These are phyloP conservation scores for Calonectria fujianensis DNA, from an alignment of 2,329 filamentous ascomycete species.

Conservation along the genomic window DNA sequence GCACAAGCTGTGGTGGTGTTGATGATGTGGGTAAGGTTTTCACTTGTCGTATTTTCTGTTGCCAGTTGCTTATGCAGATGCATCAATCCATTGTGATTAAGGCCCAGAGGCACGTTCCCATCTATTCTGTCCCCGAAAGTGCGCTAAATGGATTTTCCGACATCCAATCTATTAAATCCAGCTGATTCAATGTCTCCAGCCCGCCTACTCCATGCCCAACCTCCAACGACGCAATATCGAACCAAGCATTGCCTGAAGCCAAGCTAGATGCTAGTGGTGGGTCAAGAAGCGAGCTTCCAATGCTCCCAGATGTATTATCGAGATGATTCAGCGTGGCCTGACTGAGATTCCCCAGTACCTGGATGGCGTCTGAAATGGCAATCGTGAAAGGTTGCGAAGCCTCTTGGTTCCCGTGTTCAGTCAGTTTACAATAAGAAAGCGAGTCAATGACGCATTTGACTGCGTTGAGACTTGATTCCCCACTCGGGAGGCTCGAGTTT, in stretches of 20 bases:
- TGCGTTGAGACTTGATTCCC: neutral
- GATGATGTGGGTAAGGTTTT: neutral
- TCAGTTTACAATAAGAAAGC: neutral
- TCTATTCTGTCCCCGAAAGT: neutral
- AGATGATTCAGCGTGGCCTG: neutral
- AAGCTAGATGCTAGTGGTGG: neutral
- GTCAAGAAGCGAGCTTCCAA: neutral
- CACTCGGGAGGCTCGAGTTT: too few relatives aligned
- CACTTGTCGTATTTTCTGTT: neutral
- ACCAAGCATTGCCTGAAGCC: neutral
- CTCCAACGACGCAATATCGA: neutral
- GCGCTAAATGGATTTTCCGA: neutral
- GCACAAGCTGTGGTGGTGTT: neutral
- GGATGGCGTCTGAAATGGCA: neutral
- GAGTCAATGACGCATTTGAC: neutral
- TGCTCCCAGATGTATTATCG: neutral
- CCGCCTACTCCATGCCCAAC: neutral
- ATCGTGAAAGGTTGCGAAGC: neutral
- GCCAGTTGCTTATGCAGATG: neutral
- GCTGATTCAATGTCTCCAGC: conserved; percentile 8
- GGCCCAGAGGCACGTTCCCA: neutral
- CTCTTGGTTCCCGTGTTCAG: neutral
- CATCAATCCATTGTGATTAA: neutral
- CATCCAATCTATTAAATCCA: conserved; percentile 12
- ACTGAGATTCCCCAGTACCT: neutral